These are phyloP conservation scores for Eimeria sp. DNA, from an alignment of 169 alveolate genomes.

Conservation along the genomic window DNA sequence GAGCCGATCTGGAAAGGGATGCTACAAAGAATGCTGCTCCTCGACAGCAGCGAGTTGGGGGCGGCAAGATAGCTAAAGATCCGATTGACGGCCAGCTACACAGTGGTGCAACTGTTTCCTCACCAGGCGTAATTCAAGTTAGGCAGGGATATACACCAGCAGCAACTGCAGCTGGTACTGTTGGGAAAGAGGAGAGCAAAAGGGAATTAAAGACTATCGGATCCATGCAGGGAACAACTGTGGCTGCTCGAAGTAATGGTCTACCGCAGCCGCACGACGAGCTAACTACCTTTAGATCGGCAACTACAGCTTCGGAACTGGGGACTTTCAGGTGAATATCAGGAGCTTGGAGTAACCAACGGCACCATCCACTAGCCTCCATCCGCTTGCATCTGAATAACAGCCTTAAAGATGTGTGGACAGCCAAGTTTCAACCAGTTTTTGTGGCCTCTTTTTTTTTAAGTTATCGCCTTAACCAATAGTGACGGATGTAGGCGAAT, in stretches of 20 bases:
- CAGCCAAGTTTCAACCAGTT: not conserved
- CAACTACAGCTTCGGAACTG: slow-evolving; percentile 65
- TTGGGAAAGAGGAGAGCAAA: not conserved
- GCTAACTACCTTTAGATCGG: slow-evolving; percentile 49
- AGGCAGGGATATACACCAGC: not conserved
- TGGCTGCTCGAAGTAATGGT: not conserved
- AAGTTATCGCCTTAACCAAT: too few species aligned
- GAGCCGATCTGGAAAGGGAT: slow-evolving; percentile 56
- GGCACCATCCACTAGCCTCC: not conserved
- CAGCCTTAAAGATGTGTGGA: not conserved
- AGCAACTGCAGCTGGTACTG: not conserved
- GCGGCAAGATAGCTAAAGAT: not conserved
- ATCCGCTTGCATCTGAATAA: not conserved
- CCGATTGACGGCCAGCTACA: not conserved
- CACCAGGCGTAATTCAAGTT: not conserved
- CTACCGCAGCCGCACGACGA: slow-evolving; percentile 24
- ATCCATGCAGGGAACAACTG: not conserved
- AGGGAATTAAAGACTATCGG: not conserved
- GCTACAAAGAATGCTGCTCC: not conserved
- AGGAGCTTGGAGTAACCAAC: not conserved
- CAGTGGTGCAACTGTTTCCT: not conserved
- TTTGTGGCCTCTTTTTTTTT: not conserved
- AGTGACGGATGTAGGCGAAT: not conserved
- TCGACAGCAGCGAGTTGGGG: not conserved
- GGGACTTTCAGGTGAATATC: not conserved